Percentiles rank a stretch among this genome's conserved stretches.
Conservation (phyloP, 2,329 filamentous ascomycete genomes). For the Colletotrichum sp. region DNA sequence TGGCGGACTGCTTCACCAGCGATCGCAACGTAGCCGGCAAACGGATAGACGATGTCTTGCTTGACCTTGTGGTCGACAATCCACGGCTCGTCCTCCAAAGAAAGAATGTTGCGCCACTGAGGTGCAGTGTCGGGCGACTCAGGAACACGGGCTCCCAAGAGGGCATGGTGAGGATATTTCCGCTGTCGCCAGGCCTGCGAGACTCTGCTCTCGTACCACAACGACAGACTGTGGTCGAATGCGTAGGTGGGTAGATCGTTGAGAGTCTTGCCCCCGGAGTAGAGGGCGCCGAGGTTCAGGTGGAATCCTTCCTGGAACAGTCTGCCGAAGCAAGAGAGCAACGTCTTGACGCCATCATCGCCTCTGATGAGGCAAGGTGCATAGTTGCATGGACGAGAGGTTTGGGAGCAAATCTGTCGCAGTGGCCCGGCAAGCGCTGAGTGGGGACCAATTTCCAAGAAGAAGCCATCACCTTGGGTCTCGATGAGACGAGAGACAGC, state of each 20-base stretch:
- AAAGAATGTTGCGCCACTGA: background rate
- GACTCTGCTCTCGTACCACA: background rate
- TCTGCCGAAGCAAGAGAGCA: background rate
- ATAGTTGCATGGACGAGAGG: background rate
- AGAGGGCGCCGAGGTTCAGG: background rate
- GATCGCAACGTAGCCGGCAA: background rate
- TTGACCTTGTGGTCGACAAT: background rate
- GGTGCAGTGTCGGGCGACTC: background rate
- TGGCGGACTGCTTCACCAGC: background rate
- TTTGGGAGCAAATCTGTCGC: background rate
- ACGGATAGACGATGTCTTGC: background rate
- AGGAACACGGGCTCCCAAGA: background rate
- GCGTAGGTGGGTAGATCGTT: background rate
- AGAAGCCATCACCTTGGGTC: background rate
- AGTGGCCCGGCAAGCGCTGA: background rate
- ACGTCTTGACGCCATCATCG: background rate
- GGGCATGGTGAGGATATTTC: background rate
- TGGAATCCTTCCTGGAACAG: background rate
- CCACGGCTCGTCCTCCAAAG: background rate
- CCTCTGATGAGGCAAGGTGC: background rate
- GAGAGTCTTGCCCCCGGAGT: background rate
- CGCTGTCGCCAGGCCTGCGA: background rate
- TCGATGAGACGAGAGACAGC: background rate
- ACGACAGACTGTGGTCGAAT: background rate
- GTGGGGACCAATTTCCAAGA: background rate